Base-by-base conservation (phyloP, 208 protist genomes). In the Acanthamoeba lenticulata region DNA sequence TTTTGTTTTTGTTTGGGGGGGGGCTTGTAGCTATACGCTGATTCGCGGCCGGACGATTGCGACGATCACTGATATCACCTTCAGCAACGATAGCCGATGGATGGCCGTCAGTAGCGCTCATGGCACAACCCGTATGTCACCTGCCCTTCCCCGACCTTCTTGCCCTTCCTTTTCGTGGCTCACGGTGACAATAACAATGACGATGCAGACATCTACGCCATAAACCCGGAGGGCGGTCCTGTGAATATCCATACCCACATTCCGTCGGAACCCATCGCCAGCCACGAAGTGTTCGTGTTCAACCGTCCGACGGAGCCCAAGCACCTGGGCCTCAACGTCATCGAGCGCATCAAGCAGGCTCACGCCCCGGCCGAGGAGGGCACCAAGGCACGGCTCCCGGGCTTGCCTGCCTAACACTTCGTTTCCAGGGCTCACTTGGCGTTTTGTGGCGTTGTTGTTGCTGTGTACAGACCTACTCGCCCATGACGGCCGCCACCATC, bases 221-320 rank as follows among this genome's bases (percentile, higher is more conserved):
- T 92, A 34, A 92, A 65, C 21, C 86, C 86, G 5, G 86, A 92
- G 60, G 86, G 86, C 42, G 86, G 86, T 11, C 57, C 86, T 65
- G 86, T 92, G 57, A 92, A 92, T 72, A 92, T 92, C 32, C 57
- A 92, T 55, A 92, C 86, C 13, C 86, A 92, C 57, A 92, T 92
- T 38, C 86, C 86, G 34, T 74, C 55, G 13, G 86, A 92, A 38
- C 86, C 86, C 3, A 74, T 92, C 5, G 55, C 47, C 6, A 92
- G 86, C 38, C 36, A 74, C 44, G 86, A 92, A 34, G 86, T 55
- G 40, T 92, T 92, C 57, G n/a, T 92, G 29, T 77, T 92, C 36
- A 42, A 92, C 27, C 44, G 40, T 38, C 36, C 86, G 57, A 29
- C 29, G 52, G 55, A 92, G 27, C 55, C 86, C 38, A 92, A 52